Percentiles rank a stretch among this genome's conserved stretches.
Conservation (phyloP, 1,284 basidiomycete species). For the Tilletia caries region DNA sequence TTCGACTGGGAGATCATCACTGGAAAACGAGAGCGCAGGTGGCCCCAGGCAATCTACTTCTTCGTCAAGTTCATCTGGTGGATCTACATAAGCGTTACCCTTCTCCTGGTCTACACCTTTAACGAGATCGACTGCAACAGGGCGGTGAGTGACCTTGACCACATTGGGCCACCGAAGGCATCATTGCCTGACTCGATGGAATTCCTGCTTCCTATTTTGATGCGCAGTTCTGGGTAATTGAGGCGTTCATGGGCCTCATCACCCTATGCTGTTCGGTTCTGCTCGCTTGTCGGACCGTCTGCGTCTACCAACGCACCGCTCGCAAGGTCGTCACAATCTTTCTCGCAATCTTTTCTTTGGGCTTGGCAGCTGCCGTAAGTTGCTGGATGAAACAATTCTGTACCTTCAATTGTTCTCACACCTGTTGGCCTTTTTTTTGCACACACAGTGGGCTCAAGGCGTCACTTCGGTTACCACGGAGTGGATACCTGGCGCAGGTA, state of each 20-base stretch:
- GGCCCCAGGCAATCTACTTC: neutral
- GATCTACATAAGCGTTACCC: neutral
- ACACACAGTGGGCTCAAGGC: constrained; percentile 31
- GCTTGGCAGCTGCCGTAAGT: constrained; percentile 23
- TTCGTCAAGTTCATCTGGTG: neutral
- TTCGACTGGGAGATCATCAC: constrained; percentile 8
- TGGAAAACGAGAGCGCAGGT: neutral
- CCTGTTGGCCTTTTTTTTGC: neutral
- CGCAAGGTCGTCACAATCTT: constrained; percentile 19
- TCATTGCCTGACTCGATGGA: no score
- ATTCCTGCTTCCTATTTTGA: no score
- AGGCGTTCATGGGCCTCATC: constrained; percentile 33
- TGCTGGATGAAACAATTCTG: neutral
- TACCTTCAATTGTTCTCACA: no score
- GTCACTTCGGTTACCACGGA: constrained; percentile 24
- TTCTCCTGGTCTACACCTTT: neutral
- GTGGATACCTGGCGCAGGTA: constrained; percentile 24
- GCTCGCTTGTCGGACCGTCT: constrained; percentile 31
- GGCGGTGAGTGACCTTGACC: constrained; percentile 14
- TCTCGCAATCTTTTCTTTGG: constrained; percentile 26
- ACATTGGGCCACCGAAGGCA: no score
- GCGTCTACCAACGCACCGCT: constrained; percentile 25
- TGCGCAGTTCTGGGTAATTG: constrained; percentile 22
- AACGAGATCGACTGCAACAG: neutral
- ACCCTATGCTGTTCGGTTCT: constrained; percentile 24